These are phyloP conservation scores for Ophiostoma fasciatum DNA, from an alignment of 2,329 filamentous ascomycete genomes.

Conservation along the genomic window DNA sequence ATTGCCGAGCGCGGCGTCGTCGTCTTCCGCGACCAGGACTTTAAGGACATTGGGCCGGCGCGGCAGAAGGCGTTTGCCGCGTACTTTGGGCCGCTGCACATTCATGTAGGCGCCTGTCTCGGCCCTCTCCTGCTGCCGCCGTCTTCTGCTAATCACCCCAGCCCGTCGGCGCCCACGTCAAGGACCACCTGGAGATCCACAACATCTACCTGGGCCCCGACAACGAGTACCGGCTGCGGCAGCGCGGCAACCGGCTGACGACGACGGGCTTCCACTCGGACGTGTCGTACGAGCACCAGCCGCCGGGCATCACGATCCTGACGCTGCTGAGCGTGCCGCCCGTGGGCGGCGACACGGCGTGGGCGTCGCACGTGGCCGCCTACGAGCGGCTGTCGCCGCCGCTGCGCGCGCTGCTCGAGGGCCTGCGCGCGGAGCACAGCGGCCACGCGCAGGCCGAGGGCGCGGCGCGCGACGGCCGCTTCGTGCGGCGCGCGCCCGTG, in stretches of 20 bases:
- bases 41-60: slow-evolving; percentile 23
- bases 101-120: slow-evolving; percentile 14
- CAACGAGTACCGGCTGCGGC: slow-evolving; percentile 25
- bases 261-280: slow-evolving; percentile 26
- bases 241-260: slow-evolving; percentile 20
- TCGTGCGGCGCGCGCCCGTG: slow-evolving; percentile 31
- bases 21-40: slow-evolving; percentile 21
- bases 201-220: slow-evolving; percentile 31
- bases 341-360: slow-evolving; percentile 24
- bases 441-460: slow-evolving; percentile 22
- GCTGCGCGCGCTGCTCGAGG: slow-evolving; percentile 22
- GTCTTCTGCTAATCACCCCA: slow-evolving; percentile 7
- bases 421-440: slow-evolving; percentile 23
- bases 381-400: slow-evolving; percentile 23
- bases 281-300: slow-evolving; percentile 27
- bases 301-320: slow-evolving; percentile 26
- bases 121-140: background rate
- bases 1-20: slow-evolving; percentile 26
- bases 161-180: slow-evolving; percentile 27
- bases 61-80: slow-evolving; percentile 23
- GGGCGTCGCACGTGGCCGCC: slow-evolving; percentile 22
- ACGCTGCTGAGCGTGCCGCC: slow-evolving; percentile 18
- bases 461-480: slow-evolving; percentile 19
- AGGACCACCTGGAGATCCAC: slow-evolving; percentile 28
- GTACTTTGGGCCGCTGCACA: slow-evolving; percentile 25